Base-by-base conservation (phyloP, 2,329 filamentous ascomycete species). In the Beauveria pseudobassiana region DNA sequence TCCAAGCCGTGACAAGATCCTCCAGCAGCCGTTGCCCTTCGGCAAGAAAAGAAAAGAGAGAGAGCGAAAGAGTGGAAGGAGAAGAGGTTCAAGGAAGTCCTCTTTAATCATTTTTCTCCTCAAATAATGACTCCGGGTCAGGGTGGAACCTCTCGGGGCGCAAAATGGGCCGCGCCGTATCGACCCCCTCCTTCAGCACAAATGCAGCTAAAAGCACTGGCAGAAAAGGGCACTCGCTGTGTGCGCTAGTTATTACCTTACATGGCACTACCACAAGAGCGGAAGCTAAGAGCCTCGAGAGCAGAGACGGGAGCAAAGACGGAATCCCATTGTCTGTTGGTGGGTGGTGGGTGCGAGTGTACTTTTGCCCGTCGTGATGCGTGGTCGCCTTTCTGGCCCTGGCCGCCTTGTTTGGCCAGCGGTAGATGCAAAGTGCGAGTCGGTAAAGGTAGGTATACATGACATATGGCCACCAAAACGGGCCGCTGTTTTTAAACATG, bases 81-180 rank as follows among this genome's bases (percentile, higher is more conserved):
- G 43, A 64, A 42, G 62, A 60, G 65, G 60, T 63, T 59, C 59
- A 62, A 58, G 53, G 18, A 54, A 45, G 57, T 53, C 34, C n/a
- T 61, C 34, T 65, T 63, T 59, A 59, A 66, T 65, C 63, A 60
- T 66, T 64, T 65, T 66, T 67, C 51, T 59, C 56, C 55, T 55
- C 49, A 62, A 58, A 62, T 63, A 63, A 56, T 59, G 56, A 46
- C 51, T 63, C 52, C 63, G 60, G 65, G 61, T 66, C 67, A 68
- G 67, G 66, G 67, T 68, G 67, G 67, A 63, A 64, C 65, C 65
- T 62, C 53, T 66, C 52, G 62, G 62, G 63, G 55, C 49, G 55
- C 61, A 58, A 62, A 62, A 62, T 58, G 61, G 61, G 49, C 61
- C 61, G 61, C 59, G 52, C 59, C 59, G 56, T 46, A 38, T 60